Evolutionary conservation across 257 asterid genomes (phyloP), one percentile per base, ranked within the genome.

Genomic region (Jacaranda copaia): DNA sequence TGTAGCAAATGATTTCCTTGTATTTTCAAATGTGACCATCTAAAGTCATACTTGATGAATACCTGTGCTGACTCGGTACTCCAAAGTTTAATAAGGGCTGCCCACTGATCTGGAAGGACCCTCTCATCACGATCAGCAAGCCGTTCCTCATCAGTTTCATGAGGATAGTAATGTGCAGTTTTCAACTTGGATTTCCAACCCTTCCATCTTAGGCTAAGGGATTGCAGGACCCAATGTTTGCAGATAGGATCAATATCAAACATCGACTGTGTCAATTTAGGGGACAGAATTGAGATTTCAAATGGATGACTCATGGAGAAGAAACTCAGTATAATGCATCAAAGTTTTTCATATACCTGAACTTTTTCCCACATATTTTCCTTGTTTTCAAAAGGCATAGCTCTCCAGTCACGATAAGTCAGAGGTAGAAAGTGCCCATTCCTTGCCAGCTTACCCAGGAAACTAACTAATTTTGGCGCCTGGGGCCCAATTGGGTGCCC

Each of bases 71-170:
- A 39, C 59, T 84, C 86, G 3, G 88, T 72, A 48, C 68, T 82
- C 88, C 88, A 84, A 65, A 81, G 81, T 14, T 72, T 75, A 43
- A 84, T 73, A 70, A 84, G 88, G 52, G 58, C 72, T 56, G 73
- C 78, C 88, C 88, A 84, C 68, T 84, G 88, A 67, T 84, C 86
- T 19, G 88, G 86, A 72, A 76, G 86, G 80, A 84, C 86, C 73
- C 88, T 76, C 56, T 76, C 84, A 68, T 84, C 84, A 56, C 84
- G 71, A 79, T 81, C 82, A 75, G 88, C 88, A 66, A 81, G 78
- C 59, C 84, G 61, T 68, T 81, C 84, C 75, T 79, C 86, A 79
- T 81, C 78, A 61, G 82, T 81, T 69, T 84, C 68, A 73, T 73
- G 85, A 72, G 78, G 68, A 72, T 61, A 43, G 57, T 81, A 81